Base-by-base conservation (phyloP, 2,329 filamentous ascomycete species). In the Myriosclerotinia scirpicola region DNA sequence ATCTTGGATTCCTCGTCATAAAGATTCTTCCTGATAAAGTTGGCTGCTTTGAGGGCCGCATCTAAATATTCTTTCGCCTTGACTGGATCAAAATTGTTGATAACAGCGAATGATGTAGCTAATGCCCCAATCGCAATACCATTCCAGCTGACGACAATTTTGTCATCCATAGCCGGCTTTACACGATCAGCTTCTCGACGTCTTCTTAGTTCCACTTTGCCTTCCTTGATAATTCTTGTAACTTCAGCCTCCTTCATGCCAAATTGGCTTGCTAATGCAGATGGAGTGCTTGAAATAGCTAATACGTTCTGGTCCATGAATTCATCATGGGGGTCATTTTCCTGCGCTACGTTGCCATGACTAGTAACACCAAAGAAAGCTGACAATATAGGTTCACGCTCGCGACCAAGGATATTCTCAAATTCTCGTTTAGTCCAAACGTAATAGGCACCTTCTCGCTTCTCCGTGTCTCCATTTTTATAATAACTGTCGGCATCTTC, bases 291-390 rank as follows among this genome's bases (percentile, higher is more conserved):
- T 46, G 85, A 85, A 36, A 96, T 84, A 48, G 87, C 87, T 2
- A 97, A 79, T 6, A 97, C 93, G 75, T 98, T 99, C 76, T 96
- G 92, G 73, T 94, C 93, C 74, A 96, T 89, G 68, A 98, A 94
- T 75, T 98, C 94, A 75, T 98, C 94, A 73, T 96, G 91, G 0
- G 91, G 89, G 75, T 99, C 95, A 72, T 94, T 87, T 65, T 89
- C 86, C 4, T 89, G 87, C 44, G 88, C 85, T 1, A 99, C 89
- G 73, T 99, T 98, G 54, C 95, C 95, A 71, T 96, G 88, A 52
- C 91, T 84, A 42, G 86, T 85, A 17, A 97, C 89, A 68, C 91
- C 90, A 87, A 92, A 98, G 77, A 97, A 92, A 5, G 87, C 87
- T 0, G 92, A 91, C 40, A 91, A 88, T 20, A 97, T 85, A 3